Evolutionary conservation across 2,329 filamentous ascomycete species (phyloP).

Genomic region (Colletotrichum sp.): DNA sequence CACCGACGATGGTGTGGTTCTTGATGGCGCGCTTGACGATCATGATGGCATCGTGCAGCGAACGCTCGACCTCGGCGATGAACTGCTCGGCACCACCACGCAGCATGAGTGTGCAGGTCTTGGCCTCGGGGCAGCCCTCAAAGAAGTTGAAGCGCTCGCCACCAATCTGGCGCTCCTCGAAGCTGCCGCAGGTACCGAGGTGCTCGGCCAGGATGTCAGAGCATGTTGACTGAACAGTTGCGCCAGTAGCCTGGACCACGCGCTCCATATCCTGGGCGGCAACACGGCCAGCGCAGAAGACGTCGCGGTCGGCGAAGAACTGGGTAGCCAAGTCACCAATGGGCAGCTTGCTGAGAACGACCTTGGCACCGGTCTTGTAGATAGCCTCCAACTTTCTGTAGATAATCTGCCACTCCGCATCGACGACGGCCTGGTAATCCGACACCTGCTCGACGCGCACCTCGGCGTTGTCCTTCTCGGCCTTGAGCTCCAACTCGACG

Average conservation of each 20-base stretch:
- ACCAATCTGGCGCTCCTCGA: conserved; percentile 97
- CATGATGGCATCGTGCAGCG: conserved; percentile 99
- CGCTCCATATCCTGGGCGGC: conserved; percentile 92
- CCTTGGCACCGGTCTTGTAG: conserved; percentile 93
- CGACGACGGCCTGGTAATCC: conserved; percentile 98
- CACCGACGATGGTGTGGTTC: conserved; percentile 93
- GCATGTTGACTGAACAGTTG: conserved; percentile 92
- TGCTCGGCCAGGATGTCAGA: conserved; percentile 90
- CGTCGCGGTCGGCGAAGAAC: conserved; percentile 95
- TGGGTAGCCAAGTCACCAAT: conserved; percentile 98
- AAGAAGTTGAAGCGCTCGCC: conserved; percentile 99
- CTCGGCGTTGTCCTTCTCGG: conserved; percentile 98
- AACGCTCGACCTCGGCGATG: conserved; percentile 97
- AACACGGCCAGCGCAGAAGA: conserved; percentile 97
- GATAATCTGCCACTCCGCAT: conserved; percentile 99
- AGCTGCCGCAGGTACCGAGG: conserved; percentile 86
- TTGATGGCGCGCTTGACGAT: conserved; percentile 98
- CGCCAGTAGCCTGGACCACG: conserved; percentile 92
- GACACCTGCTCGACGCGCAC: conserved; percentile 97
- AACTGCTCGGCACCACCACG: conserved; percentile 98
- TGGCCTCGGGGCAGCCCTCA: conserved; percentile 91
- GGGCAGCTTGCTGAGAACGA: conserved; percentile 94
- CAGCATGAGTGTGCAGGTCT: conserved; percentile 95
- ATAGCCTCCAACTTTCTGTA: conserved; percentile 98
- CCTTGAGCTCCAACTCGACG: conserved; percentile 97